A percentile compares a stretch with the other conserved stretches of the same genome.
Conservation (phyloP, 352 stramenopile species). For the Pythium pyrilobum region DNA sequence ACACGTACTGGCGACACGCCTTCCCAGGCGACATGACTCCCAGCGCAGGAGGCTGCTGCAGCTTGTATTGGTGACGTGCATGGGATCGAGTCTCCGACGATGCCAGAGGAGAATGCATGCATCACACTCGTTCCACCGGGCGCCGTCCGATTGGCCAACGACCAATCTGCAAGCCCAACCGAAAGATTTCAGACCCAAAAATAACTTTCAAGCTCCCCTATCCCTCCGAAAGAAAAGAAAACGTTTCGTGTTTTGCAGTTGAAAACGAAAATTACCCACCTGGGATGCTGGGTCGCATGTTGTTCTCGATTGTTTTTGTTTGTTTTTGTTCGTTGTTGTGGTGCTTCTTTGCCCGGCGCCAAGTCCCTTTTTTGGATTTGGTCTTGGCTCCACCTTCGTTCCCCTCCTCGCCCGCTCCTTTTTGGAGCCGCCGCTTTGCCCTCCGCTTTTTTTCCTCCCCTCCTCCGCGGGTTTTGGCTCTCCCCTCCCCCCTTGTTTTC, state of each 20-base stretch:
- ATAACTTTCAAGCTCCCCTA: conserved; percentile 14
- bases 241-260: background rate
- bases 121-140: conserved; percentile 4
- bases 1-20: no score
- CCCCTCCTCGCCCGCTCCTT: conserved; percentile 3
- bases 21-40: no score
- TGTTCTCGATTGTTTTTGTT: conserved; percentile 19
- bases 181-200: conserved; percentile 2
- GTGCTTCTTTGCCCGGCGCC: background rate
- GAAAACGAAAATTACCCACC: background rate
- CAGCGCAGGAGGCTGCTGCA: no score
- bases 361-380: conserved; percentile 19
- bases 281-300: background rate
- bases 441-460: conserved; percentile 8
- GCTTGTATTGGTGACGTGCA: background rate
- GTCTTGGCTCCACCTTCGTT: conserved; percentile 13
- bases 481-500: conserved; percentile 4
- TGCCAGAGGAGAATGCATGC: no score
- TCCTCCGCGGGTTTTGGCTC: conserved; percentile 1
- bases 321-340: background rate
- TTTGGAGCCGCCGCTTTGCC: conserved; percentile 14
- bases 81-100: no score
- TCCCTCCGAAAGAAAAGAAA: conserved; percentile 23
- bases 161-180: conserved; percentile 5
- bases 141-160: conserved; percentile 7